Evolutionary conservation across 2,329 filamentous ascomycete species (phyloP).

Genomic region (Pestalotiopsis sp.): DNA sequence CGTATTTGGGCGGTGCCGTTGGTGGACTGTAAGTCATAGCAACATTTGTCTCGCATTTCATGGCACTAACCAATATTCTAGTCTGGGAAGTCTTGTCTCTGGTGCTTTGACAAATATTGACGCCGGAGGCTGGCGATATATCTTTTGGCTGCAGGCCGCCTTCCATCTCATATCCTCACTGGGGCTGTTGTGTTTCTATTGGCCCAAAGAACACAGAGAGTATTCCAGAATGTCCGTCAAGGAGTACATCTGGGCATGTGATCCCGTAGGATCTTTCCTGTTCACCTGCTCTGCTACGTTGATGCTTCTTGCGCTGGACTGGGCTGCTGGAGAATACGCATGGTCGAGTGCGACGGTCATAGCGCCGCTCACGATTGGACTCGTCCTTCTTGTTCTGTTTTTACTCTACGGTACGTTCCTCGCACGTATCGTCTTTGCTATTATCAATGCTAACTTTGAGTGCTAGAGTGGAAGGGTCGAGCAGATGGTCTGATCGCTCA

Average conservation of each 20-base stretch:
- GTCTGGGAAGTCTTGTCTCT: constrained; percentile 50
- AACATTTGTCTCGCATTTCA: background rate
- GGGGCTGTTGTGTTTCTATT: constrained; percentile 51
- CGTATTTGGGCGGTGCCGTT: constrained; percentile 51
- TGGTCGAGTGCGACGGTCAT: constrained; percentile 43
- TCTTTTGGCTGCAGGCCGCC: constrained; percentile 62
- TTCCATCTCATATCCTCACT: constrained; percentile 51
- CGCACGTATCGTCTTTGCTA: background rate
- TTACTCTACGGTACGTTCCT: constrained; percentile 39
- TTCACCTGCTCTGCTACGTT: constrained; percentile 47
- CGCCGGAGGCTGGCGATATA: constrained; percentile 53
- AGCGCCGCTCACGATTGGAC: constrained; percentile 43
- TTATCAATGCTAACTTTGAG: no score
- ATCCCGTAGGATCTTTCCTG: constrained; percentile 48
- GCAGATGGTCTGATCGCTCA: constrained; percentile 57
- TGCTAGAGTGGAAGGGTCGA: constrained; percentile 56
- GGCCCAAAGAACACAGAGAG: constrained; percentile 41
- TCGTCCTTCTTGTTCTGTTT: constrained; percentile 43
- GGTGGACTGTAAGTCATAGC: constrained; percentile 51
- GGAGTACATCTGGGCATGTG: constrained; percentile 48
- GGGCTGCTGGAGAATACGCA: constrained; percentile 44
- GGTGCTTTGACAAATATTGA: constrained; percentile 53
- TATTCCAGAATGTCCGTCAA: constrained; percentile 39
- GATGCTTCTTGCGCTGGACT: constrained; percentile 47
- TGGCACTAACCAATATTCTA: constrained; percentile 21